phyloP scores from a whole-genome alignment of 768 basidiomycete genomes.

The Wakefieldia striispora region DNA sequence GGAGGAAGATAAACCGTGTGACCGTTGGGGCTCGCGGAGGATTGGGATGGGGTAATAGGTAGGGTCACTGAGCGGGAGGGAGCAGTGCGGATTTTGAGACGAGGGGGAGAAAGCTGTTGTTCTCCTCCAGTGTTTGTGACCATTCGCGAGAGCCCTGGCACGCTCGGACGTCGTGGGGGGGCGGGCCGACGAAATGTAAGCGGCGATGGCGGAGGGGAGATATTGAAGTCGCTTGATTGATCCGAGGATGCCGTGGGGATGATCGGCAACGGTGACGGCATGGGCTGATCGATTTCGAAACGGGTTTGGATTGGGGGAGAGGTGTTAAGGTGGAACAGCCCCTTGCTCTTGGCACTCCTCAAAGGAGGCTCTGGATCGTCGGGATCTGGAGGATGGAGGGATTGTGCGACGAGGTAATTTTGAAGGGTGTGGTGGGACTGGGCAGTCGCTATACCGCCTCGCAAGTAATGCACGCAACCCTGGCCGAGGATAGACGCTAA shows the following conservation, averaged over 20 bases:
- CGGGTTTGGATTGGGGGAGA: conserved; percentile 48
- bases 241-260: conserved; percentile 51
- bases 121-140: conserved; percentile 55
- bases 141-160: conserved; percentile 58
- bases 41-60: conserved; percentile 39
- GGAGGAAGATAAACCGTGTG: conserved; percentile 26
- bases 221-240: conserved; percentile 41
- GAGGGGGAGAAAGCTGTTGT: conserved; percentile 44
- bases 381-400: conserved; percentile 14
- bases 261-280: conserved; percentile 52
- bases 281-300: conserved; percentile 56
- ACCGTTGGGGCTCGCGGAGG: conserved; percentile 17
- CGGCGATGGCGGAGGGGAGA: conserved; percentile 69
- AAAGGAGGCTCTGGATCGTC: conserved; percentile 12
- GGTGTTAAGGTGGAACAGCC: conserved; percentile 72
- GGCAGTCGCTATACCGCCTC: conserved; percentile 67
- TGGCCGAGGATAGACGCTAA: conserved; percentile 55
- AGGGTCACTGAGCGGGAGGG: conserved; percentile 61
- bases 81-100: conserved; percentile 58
- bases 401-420: conserved; percentile 42
- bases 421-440: conserved; percentile 56
- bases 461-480: conserved; percentile 63
- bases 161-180: conserved; percentile 58
- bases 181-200: conserved; percentile 50
- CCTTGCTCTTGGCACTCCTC: conserved; percentile 39